Conservation (phyloP, 2,329 filamentous ascomycete genomes). For the Alternaria sp. region DNA sequence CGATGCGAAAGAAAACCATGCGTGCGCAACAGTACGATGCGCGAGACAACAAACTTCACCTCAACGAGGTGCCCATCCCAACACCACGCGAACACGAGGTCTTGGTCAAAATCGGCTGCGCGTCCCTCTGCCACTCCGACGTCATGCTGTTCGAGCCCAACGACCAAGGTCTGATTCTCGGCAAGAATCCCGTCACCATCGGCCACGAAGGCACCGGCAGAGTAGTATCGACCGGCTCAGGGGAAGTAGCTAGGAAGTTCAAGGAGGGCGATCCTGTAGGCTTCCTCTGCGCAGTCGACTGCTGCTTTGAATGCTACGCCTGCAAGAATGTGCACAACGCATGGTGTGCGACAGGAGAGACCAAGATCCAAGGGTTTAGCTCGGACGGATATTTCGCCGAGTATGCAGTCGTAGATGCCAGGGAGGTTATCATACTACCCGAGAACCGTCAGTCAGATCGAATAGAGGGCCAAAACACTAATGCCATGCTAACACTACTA, state of each 20-base stretch:
- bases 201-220: conserved; percentile 46
- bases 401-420: conserved; percentile 43
- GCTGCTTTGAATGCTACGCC: conserved; percentile 44
- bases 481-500: conserved; percentile 6
- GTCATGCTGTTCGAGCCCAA: conserved; percentile 51
- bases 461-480: neutral
- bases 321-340: conserved; percentile 44
- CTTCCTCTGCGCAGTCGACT: conserved; percentile 46
- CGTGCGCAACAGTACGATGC: conserved; percentile 45
- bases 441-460: conserved; percentile 30
- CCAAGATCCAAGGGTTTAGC: conserved; percentile 44
- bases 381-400: conserved; percentile 45
- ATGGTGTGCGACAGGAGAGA: conserved; percentile 42
- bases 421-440: conserved; percentile 41
- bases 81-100: conserved; percentile 54
- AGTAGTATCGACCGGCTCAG: conserved; percentile 38
- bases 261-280: conserved; percentile 45
- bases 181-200: conserved; percentile 45
- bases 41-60: conserved; percentile 49
- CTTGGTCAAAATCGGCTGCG: conserved; percentile 52
- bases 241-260: conserved; percentile 39
- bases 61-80: conserved; percentile 58
- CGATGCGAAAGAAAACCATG: conserved; percentile 34
- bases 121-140: conserved; percentile 55
- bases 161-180: conserved; percentile 44